These are phyloP conservation scores for Botrytis byssoidea DNA, from an alignment of 2,329 filamentous ascomycete species.

Conservation along the genomic window DNA sequence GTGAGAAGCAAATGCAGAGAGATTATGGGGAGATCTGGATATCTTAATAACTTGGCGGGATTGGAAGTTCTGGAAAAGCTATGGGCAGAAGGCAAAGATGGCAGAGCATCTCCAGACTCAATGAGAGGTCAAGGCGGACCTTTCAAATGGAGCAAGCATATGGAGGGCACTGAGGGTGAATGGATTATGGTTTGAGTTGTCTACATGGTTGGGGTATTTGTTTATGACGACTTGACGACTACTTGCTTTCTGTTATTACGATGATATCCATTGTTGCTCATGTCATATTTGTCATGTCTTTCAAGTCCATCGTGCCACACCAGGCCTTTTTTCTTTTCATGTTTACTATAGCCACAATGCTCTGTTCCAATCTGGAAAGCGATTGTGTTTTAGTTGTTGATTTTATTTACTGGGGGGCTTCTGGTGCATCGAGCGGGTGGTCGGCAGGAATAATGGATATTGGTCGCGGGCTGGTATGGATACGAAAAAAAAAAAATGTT, in stretches of 20 bases:
- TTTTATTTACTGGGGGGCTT: background rate
- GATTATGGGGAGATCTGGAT: conserved; percentile 84
- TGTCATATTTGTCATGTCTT: background rate
- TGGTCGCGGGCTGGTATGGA: background rate
- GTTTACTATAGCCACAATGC: conserved; percentile 1
- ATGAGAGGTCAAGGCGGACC: conserved; percentile 25
- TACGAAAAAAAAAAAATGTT: conserved; percentile 2
- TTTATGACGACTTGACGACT: background rate
- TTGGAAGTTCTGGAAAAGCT: conserved; percentile 82
- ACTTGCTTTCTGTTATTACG: background rate
- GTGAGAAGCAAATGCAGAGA: conserved; percentile 79
- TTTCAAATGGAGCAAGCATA: conserved; percentile 36
- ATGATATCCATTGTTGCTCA: background rate
- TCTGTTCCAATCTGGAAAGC: background rate
- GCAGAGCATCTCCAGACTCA: conserved; percentile 10
- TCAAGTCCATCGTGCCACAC: background rate
- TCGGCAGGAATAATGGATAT: background rate
- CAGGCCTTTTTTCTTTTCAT: background rate
- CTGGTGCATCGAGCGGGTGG: background rate
- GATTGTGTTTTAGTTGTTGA: background rate
- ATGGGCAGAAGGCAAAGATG: conserved; percentile 52
- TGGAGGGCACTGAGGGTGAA: conserved; percentile 53
- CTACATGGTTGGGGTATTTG: background rate
- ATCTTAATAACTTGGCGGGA: conserved; percentile 88
- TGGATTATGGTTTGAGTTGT: conserved; percentile 63